Evolutionary conservation across 305 asterid species (phyloP), one percentile per base, ranked within the genome.

Genomic region (Rubia balearica): DNA sequence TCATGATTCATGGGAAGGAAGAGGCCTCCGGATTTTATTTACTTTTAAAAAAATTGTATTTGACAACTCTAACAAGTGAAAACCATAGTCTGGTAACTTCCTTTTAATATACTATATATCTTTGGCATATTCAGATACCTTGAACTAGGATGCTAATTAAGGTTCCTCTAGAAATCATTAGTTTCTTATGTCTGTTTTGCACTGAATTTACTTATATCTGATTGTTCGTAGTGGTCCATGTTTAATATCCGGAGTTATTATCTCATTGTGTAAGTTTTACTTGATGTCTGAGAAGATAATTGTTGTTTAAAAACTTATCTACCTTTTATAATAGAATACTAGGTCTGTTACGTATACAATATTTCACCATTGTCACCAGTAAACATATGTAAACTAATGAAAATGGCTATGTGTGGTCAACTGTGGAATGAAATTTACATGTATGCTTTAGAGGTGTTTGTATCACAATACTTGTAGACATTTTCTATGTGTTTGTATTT

Each of bases 1-100:
- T 30, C 33, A 30, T 30, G 33, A 69, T 75, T 70, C 51, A 55
- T 87, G 91, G 98, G 97, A 94, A 88, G 98, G 98, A 73, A 90
- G 96, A 41, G 98, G 98, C 33, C 97, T 88, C 81, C 97, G 85
- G 76, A 85, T 93, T 70, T 72, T 86, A 77, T 91, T 96, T 61
- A 97, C 98, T 36, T 94, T n/a, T n/a, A n/a, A n/a, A n/a, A n/a
- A n/a, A n/a, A n/a, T 94, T 69, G 96, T 94, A 71, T 94, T 91
- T 73, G 96, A 91, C 78, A 94, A 94, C 88, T 82, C 94, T n/a
- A 97, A 91, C 86, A 89, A 94, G 33, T 30, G 33, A 30, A 1
- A 30, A 30, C 72, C 96, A 96, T 38, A 82, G 91, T 68, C 98
- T 96, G 59, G 97, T 94, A 89, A 78, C n/a, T 48, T 66, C 63